phyloP scores from a whole-genome alignment of 1,284 basidiomycete species.

The Entoloma clypeatum region DNA sequence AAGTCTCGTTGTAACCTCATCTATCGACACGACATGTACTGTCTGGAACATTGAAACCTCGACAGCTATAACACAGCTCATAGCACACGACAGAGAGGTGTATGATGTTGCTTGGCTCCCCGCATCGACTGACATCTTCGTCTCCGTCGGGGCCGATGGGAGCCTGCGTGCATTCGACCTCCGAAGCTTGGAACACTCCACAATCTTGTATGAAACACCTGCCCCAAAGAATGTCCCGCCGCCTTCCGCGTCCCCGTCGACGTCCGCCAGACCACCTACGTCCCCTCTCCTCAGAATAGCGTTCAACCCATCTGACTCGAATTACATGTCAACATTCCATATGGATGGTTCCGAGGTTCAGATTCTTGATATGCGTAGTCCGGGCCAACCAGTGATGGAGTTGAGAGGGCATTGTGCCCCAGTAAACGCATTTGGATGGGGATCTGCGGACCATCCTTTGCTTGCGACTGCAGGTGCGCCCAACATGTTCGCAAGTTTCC shows the following conservation, averaged over 20 bases:
- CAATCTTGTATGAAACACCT: constrained; percentile 96
- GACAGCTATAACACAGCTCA: constrained; percentile 95
- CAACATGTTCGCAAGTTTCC: constrained; percentile 1
- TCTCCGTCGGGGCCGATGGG: constrained; percentile 97
- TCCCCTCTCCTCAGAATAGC: constrained; percentile 81
- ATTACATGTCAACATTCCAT: constrained; percentile 93
- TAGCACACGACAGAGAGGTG: constrained; percentile 98
- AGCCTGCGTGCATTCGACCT: constrained; percentile 96
- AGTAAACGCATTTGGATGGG: constrained; percentile 87
- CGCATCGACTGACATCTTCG: constrained; percentile 95
- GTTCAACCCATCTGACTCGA: constrained; percentile 83
- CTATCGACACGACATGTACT: constrained; percentile 94
- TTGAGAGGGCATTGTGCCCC: constrained; percentile 74
- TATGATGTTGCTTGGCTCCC: constrained; percentile 99
- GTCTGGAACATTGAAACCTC: constrained; percentile 97
- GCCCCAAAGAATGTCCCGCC: constrained; percentile 65
- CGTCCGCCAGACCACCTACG: constrained; percentile 65
- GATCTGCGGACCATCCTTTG: constrained; percentile 74
- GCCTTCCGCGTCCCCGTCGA: constrained; percentile 51
- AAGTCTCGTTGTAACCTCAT: constrained; percentile 88
- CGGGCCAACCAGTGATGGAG: constrained; percentile 91
- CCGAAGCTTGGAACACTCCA: constrained; percentile 94
- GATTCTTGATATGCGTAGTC: constrained; percentile 91
- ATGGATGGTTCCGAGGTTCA: constrained; percentile 85
- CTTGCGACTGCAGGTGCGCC: constrained; percentile 77